Evolutionary conservation across 2,329 filamentous ascomycete genomes (phyloP).

Genomic region (Fusarium burgessii): DNA sequence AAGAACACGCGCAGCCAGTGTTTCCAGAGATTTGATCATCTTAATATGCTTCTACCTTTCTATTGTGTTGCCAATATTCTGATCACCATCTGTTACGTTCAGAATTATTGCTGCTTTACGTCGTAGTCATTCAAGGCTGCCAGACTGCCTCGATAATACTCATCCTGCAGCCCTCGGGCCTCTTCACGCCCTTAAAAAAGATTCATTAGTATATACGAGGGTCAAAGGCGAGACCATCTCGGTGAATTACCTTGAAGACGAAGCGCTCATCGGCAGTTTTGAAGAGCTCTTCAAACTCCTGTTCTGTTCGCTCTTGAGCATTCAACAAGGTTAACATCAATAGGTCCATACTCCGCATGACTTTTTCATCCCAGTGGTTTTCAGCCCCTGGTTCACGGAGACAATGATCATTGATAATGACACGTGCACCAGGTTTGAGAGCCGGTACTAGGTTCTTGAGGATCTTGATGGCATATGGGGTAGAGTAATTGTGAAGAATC

Average conservation of each 20-base stretch:
- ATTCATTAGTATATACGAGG: slow-evolving; percentile 11
- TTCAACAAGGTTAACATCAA: slow-evolving; percentile 65
- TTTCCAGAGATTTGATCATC: too few species aligned
- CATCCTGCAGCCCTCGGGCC: slow-evolving; percentile 59
- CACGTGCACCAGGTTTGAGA: slow-evolving; percentile 64
- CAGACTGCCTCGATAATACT: slow-evolving; percentile 63
- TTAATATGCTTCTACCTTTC: too few species aligned
- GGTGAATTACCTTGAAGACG: slow-evolving; percentile 53
- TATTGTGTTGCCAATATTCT: background rate
- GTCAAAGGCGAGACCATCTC: rapidly evolving
- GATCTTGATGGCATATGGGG: slow-evolving; percentile 63
- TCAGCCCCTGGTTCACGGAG: slow-evolving; percentile 55
- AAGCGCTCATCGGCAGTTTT: slow-evolving; percentile 56
- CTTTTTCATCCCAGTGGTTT: slow-evolving; percentile 59
- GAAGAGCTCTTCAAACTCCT: slow-evolving; percentile 61
- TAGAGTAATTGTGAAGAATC: slow-evolving; percentile 73
- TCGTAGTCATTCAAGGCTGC: slow-evolving; percentile 48
- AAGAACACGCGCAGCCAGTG: too few species aligned
- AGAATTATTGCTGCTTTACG: background rate
- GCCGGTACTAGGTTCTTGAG: slow-evolving; percentile 64
- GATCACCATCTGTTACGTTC: background rate
- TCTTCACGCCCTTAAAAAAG: slow-evolving; percentile 53
- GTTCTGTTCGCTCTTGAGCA: slow-evolving; percentile 61
- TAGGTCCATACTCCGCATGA: slow-evolving; percentile 63
- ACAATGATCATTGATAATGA: slow-evolving; percentile 62